phyloP scores from a whole-genome alignment of 2,329 filamentous ascomycete species.

The Aquanectria penicillioides region DNA sequence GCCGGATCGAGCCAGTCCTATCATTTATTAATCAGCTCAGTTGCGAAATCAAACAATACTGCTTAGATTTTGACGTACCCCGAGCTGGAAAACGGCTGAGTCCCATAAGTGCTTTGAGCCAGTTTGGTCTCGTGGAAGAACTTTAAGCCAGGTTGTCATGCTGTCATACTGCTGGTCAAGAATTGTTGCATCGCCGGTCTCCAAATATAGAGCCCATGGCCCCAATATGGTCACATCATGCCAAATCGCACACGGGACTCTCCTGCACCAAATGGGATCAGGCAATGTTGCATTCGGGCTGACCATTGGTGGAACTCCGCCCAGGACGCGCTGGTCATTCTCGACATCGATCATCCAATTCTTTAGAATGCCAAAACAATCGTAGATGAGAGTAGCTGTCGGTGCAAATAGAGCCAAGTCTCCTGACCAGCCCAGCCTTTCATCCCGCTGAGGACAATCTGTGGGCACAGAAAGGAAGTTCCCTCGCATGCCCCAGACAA shows the following conservation, averaged over 20 bases:
- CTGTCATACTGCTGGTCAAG: conserved; percentile 50
- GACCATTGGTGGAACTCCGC: conserved; percentile 25
- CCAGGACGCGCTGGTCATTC: conserved; percentile 17
- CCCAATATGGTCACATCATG: conserved; percentile 52
- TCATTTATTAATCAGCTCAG: conserved; percentile 39
- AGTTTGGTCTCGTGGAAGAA: conserved; percentile 45
- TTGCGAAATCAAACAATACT: background rate
- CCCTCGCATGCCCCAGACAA: conserved; percentile 64
- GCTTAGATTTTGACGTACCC: background rate
- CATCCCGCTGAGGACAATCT: conserved; percentile 65
- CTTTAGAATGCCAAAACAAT: conserved; percentile 59
- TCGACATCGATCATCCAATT: conserved; percentile 26
- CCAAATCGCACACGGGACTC: conserved; percentile 48
- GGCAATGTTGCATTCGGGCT: conserved; percentile 18
- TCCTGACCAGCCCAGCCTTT: conserved; percentile 63
- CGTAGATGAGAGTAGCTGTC: conserved; percentile 62
- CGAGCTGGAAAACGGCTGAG: conserved; percentile 9
- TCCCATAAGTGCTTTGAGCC: conserved; percentile 51
- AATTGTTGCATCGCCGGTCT: conserved; percentile 49
- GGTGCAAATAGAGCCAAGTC: conserved; percentile 60
- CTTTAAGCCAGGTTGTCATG: conserved; percentile 51
- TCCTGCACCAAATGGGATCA: conserved; percentile 15
- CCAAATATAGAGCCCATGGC: conserved; percentile 51
- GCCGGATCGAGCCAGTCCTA: conserved; percentile 60
- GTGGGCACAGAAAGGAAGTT: conserved; percentile 67